Base-by-base conservation (phyloP, 768 basidiomycete species). In the Leccinum boreale region DNA sequence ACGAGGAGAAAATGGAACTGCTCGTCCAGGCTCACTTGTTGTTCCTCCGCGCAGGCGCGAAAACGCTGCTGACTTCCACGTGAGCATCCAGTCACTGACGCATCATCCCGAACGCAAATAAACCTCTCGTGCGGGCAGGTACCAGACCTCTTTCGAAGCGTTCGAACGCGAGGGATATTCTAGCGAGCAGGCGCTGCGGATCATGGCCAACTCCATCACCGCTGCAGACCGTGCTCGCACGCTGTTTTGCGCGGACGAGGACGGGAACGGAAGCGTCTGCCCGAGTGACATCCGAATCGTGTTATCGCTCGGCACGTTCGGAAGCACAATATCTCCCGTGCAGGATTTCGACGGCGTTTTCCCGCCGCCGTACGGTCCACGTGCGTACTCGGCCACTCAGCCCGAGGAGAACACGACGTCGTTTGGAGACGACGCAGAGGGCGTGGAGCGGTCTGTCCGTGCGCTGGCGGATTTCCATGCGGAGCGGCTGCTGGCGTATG, bases 261-360 rank as follows among this genome's bases (percentile, higher is more conserved):
- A n/a, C 2, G 70, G 69, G 59, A 63, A 65, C 52, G 44, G 53
- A 7, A 7, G 49, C 50, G 52, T 62, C 52, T 45, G 39, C 52
- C 50, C 36, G 44, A 46, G 59, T 54, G 69, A 71, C 50, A 66
- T 80, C 61, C 77, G 73, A 26, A 78, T 92, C 35, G 86, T 82
- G 3, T 77, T 94, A 5, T 90, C 87, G 5, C 72, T 92, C 28
- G 90, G 91, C 17, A 85, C 89, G 0, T 91, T 82, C 64, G 90
- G 90, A 36, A 86, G 87, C 2, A 85, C 81, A 5, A 74, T 90
- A 15, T 67, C 70, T 7, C 83, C 85, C 0, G 79, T 87, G 53
- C 85, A 89, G 58, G 91, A 93, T 67, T 92, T 86, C 65, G 78
- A 80, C 58, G 91, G 89, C 7, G 75, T 81, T 60, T 92, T 91